Evolutionary conservation across 2,329 filamentous ascomycete genomes (phyloP).

Genomic region (Fusarium bulbicola): DNA sequence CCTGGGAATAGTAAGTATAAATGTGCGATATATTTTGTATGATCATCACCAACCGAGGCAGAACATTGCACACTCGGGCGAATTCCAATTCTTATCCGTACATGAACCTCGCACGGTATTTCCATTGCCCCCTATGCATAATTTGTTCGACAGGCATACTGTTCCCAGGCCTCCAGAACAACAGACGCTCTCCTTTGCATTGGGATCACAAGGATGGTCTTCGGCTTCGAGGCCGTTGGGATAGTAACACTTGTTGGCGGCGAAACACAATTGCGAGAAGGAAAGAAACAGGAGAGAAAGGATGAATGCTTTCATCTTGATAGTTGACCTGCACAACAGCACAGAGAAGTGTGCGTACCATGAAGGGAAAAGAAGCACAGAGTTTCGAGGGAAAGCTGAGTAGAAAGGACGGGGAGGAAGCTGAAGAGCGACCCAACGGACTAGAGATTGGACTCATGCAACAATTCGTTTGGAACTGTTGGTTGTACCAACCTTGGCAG

Average conservation of each 20-base stretch:
- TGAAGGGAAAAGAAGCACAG: background rate
- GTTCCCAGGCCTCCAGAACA: constrained; percentile 32
- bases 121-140: constrained; percentile 31
- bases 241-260: constrained; percentile 31
- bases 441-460: background rate
- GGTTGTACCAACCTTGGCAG: background rate
- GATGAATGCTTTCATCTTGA: constrained; percentile 12
- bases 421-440: background rate
- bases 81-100: constrained; percentile 37
- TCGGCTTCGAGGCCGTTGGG: constrained; percentile 25
- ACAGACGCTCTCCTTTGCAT: constrained; percentile 32
- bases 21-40: background rate
- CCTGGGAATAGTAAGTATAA: constrained; percentile 13
- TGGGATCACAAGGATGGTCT: constrained; percentile 30
- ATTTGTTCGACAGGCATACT: constrained; percentile 35
- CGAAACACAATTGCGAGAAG: background rate
- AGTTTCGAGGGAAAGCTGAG: background rate
- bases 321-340: background rate
- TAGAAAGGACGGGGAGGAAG: background rate
- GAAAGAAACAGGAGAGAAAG: constrained; percentile 4
- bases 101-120: constrained; percentile 38
- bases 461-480: background rate
- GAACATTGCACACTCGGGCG: constrained; percentile 29
- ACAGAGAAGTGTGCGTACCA: background rate
- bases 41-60: constrained; percentile 7